Base-by-base conservation (phyloP, 495 filamentous ascomycete genomes). In the Aspergillus diversus region DNA sequence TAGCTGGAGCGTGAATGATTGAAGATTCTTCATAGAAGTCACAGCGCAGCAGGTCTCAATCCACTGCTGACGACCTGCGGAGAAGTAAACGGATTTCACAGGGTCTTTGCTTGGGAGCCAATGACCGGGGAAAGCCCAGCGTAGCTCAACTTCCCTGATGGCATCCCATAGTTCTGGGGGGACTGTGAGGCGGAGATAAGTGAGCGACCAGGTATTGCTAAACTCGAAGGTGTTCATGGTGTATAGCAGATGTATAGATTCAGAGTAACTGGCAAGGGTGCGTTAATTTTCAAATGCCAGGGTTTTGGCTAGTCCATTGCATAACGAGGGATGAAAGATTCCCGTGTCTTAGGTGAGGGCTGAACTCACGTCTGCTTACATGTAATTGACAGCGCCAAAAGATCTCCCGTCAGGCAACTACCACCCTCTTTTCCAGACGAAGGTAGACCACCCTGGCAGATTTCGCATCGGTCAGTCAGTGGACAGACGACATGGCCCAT, bases 41-140 rank as follows among this genome's bases (percentile, higher is more conserved):
- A 81, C 57, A 0, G 73, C 63, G 27, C 50, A 60, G 66, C 77
- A 80, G 3, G 77, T 80, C 55, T 80, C 77, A 32, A 73, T 55
- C 79, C 79, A 81, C 63, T 80, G 77, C 51, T 70, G 67, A 12
- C 73, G 73, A 32, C 79, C 77, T 1, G 77, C 77, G 43, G 73
- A 72, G 56, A 80, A 74, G 49, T 81, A 81, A 0, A 81, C 68
- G 13, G 71, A 55, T 54, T 78, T 77, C 27, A 81, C 79, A 53
- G 79, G 74, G 65, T 81, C 79, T 60, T 81, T 81, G 66, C 68
- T 76, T 6, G 79, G 79, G 0, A 81, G 73, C 75, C 77, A 79
- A 59, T 80, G 77, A 59, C 77, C 79, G 0, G 75, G 76, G 57
- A 81, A 81, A 0, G 79, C 77, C 77, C 77, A 80, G 72, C 76